Conservation (phyloP, 768 basidiomycete species). For the Boletellus sp. region DNA sequence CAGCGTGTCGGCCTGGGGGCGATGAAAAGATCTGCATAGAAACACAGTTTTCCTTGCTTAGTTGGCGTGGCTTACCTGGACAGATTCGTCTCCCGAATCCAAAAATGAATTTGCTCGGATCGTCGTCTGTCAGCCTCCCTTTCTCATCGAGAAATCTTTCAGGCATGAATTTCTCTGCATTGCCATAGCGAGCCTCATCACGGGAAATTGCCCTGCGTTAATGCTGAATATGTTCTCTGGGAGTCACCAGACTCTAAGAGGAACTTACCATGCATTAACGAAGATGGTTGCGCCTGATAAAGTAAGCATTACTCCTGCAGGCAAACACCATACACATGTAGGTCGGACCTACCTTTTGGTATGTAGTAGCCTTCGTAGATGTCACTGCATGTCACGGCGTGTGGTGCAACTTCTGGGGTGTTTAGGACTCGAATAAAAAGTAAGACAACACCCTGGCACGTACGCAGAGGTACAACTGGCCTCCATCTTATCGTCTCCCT, state of each 20-base stretch:
- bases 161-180: conserved; percentile 6
- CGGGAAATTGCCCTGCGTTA: not conserved
- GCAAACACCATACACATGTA: not conserved
- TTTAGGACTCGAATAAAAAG: no score
- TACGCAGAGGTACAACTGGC: not conserved
- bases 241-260: not conserved
- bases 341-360: no score
- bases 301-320: not conserved
- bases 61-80: not conserved
- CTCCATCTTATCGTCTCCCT: no score
- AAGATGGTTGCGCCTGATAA: not conserved
- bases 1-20: not conserved
- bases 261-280: not conserved
- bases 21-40: no score
- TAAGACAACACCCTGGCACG: not conserved
- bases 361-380: no score
- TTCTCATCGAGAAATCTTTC: no score
- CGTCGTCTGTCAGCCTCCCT: no score
- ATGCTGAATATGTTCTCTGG: not conserved
- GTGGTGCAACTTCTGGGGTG: no score
- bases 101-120: no score
- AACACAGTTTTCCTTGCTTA: no score
- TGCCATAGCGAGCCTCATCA: conserved; percentile 8
- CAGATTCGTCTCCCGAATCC: no score
- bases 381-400: no score